Base-by-base conservation (phyloP, 768 basidiomycete species). In the Lyophyllum atratum region DNA sequence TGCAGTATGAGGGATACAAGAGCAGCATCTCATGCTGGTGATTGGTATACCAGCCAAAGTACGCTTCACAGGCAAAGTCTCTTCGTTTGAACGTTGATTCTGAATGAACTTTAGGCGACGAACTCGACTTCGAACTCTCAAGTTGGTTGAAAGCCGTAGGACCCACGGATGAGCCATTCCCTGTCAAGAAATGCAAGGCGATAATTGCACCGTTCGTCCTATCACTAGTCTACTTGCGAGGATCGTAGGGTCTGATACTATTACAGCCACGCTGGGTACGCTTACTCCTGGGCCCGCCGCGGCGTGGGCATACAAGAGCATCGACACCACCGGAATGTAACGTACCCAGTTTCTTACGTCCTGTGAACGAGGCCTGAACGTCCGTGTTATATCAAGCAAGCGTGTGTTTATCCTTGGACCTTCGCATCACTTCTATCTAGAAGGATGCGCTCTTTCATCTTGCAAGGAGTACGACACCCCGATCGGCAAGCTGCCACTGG, bases 401-500 rank as follows among this genome's bases (percentile, higher is more conserved):
- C 86, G 93, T 14, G 89, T 99, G 49, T 95, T 98, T 69, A 83
- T 99, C 58, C 85, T 99, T 15, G 97, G 97, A 0, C 97, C 97
- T 2, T 96, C 97, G 1, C 97, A 99, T 71, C 92, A 97, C 62
- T 80, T 90, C 65, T 90, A 95, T 71, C 77, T 98, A 21, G 78
- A 87, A 52, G 89, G 90, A 17, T 97, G 96, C 66, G 95, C 95
- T 2, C 74, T 99, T 17, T 90, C 93, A 2, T 74, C 70, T n/a
- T 95, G 90, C 72, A 74, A 78, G 17, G 72, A 78, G 45, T 98
- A 97, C 67, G 84, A 80, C 3, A 99, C 95, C 0, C 96, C 97
- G 0, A 69, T 98, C 1, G 97, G 96, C 2, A 76, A 83, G 53
- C 76, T 99, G 4, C 85, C 86, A 0, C 72, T 99, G 24, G 94